phyloP scores from a whole-genome alignment of 768 basidiomycete species.

The Panellus pusillus region DNA sequence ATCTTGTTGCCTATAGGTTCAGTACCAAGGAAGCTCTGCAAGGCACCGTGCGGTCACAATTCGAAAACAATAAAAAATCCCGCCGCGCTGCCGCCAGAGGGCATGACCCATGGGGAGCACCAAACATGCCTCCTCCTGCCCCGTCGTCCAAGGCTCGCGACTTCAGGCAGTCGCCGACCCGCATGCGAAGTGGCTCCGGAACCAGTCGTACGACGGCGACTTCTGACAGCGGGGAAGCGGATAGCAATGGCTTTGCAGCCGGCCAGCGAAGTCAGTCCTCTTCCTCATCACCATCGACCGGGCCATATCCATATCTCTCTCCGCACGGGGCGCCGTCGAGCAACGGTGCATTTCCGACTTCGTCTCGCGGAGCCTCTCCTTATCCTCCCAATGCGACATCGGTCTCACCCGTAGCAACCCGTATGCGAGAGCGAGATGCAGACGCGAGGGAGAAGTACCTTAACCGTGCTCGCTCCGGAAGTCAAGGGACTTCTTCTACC shows the following conservation, averaged over 20 bases:
- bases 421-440: conserved; percentile 82
- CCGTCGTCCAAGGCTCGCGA: conserved; percentile 44
- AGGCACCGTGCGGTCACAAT: conserved; percentile 76
- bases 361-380: conserved; percentile 38
- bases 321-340: conserved; percentile 16
- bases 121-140: conserved; percentile 45
- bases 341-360: conserved; percentile 39
- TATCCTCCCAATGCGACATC: conserved; percentile 42
- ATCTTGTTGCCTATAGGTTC: conserved; percentile 42
- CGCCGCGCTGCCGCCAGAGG: conserved; percentile 70
- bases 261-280: conserved; percentile 52
- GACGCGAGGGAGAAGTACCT: conserved; percentile 88
- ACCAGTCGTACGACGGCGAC: conserved; percentile 76
- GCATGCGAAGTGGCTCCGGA: conserved; percentile 80
- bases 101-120: conserved; percentile 57
- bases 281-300: conserved; percentile 60
- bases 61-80: conserved; percentile 76
- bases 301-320: conserved; percentile 47
- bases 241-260: conserved; percentile 42
- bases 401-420: conserved; percentile 75
- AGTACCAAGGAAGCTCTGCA: conserved; percentile 77
- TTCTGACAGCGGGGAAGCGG: conserved; percentile 70
- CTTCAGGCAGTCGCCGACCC: conserved; percentile 38
- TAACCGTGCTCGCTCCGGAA: conserved; percentile 79
- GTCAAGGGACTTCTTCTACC: conserved; percentile 70